Conservation (phyloP, 2,329 filamentous ascomycete genomes). For the Epichloe gansuensis region DNA sequence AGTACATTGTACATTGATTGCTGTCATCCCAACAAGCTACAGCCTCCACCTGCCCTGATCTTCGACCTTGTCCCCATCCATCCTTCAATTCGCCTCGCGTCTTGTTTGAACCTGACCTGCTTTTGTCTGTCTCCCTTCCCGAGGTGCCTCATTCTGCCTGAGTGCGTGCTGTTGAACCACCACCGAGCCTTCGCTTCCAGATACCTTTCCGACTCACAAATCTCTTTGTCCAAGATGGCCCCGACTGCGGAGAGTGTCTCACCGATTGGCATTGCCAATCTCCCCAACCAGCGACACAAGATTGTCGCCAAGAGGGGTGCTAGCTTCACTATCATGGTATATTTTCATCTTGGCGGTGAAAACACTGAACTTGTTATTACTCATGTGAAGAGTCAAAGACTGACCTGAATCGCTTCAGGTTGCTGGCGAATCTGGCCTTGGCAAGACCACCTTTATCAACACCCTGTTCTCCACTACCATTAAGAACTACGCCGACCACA, state of each 20-base stretch:
- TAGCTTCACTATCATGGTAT: conserved; percentile 97
- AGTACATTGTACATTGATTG: conserved; percentile 11
- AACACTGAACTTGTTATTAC: neutral
- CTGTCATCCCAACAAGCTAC: conserved; percentile 3
- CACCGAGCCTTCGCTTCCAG: neutral
- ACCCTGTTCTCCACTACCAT: conserved; percentile 99
- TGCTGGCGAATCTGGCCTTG: conserved; percentile 93
- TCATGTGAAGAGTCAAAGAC: neutral
- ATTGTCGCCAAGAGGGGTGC: conserved; percentile 77
- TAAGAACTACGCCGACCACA: conserved; percentile 99
- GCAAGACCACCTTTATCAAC: conserved; percentile 99
- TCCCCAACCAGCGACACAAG: conserved; percentile 63
- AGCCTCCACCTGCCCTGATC: conserved; percentile 5
- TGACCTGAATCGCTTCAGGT: conserved; percentile 43
- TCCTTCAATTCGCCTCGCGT: conserved; percentile 4
- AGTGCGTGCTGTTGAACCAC: neutral
- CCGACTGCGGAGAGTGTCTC: conserved; percentile 47
- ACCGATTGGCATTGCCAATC: conserved; percentile 62
- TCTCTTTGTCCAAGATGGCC: conserved; percentile 36
- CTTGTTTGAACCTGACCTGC: conserved; percentile 1
- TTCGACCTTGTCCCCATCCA: conserved; percentile 4
- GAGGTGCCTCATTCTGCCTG: conserved; percentile 2
- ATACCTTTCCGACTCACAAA: conserved; percentile 6
- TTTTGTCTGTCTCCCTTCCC: conserved; percentile 3
- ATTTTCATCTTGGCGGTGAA: neutral